Evolutionary conservation across 1,284 basidiomycete species (phyloP).

Genomic region (Microbotryum lychnidis-dioicae): DNA sequence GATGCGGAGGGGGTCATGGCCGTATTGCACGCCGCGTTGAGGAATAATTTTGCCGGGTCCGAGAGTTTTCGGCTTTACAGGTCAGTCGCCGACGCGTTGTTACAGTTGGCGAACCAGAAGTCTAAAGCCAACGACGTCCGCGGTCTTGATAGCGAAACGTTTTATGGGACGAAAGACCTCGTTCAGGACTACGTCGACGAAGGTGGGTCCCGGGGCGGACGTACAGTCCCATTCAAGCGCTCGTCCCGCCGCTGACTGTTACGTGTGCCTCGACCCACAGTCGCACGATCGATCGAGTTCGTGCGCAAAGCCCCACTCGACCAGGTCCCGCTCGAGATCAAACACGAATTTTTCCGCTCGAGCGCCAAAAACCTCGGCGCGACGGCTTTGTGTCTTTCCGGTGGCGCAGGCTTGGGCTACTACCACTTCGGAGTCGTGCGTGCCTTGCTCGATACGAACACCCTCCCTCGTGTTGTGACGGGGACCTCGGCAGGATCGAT

Average conservation of each 20-base stretch:
- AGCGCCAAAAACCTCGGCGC: slow-evolving; percentile 80
- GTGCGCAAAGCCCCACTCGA: slow-evolving; percentile 55
- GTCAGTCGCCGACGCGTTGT: slow-evolving; percentile 43
- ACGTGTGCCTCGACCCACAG: slow-evolving; percentile 10
- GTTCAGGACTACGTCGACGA: slow-evolving; percentile 82
- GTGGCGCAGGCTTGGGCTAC: slow-evolving; percentile 90
- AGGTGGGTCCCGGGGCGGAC: slow-evolving; percentile 47
- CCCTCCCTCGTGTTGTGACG: slow-evolving; percentile 77
- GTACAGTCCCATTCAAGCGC: slow-evolving; percentile 39
- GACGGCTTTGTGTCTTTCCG: slow-evolving; percentile 86
- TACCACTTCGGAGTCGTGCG: slow-evolving; percentile 84
- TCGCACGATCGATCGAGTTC: slow-evolving; percentile 49
- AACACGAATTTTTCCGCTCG: slow-evolving; percentile 82
- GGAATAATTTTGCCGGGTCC: slow-evolving; percentile 89
- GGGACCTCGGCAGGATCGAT: slow-evolving; percentile 91
- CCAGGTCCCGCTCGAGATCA: slow-evolving; percentile 74
- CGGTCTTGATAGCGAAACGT: slow-evolving; percentile 53
- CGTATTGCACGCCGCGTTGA: slow-evolving; percentile 82
- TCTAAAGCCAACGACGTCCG: background rate
- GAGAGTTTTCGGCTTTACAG: slow-evolving; percentile 83
- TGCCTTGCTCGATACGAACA: slow-evolving; percentile 77
- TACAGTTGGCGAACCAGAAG: background rate
- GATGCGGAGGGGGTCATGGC: slow-evolving; percentile 79
- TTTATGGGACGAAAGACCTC: slow-evolving; percentile 74
- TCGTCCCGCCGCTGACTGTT: background rate